These are phyloP conservation scores for Gastrolobium bilobum DNA, from an alignment of 306 rosid species.

Conservation along the genomic window DNA sequence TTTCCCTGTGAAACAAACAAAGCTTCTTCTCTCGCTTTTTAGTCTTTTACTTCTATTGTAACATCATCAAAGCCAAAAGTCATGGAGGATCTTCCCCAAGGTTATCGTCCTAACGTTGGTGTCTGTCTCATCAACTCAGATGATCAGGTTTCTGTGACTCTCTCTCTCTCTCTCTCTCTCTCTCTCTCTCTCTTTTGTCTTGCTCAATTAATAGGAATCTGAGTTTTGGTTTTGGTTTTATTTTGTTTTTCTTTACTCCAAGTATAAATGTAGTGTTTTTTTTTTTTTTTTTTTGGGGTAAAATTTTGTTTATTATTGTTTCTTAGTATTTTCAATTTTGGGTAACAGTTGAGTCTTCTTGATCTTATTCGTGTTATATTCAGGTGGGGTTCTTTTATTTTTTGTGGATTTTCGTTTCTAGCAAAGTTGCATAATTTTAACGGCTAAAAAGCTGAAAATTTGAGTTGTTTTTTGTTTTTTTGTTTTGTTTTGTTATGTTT, in stretches of 20 bases:
- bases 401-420: slow-evolving; percentile 19
- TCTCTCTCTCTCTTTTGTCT: background rate
- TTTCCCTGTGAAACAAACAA: background rate
- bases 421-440: background rate
- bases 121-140: slow-evolving; percentile 92
- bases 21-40: background rate
- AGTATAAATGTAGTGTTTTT: slow-evolving; percentile 15
- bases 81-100: slow-evolving; percentile 92
- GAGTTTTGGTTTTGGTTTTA: background rate
- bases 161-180: background rate
- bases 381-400: background rate
- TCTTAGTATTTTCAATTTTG: background rate
- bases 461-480: background rate
- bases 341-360: background rate
- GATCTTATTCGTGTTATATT: slow-evolving; percentile 6
- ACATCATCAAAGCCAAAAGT: background rate
- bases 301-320: no score
- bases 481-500: background rate
- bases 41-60: no score
- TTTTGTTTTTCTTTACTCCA: background rate
- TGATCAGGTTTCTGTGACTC: slow-evolving; percentile 63
- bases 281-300: background rate
- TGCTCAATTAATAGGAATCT: slow-evolving; percentile 5
- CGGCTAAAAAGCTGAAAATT: slow-evolving; percentile 4
- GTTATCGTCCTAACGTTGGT: slow-evolving; percentile 99